Evolutionary conservation across 2,329 filamentous ascomycete genomes (phyloP).

Genomic region (Nothopassalora personata): DNA sequence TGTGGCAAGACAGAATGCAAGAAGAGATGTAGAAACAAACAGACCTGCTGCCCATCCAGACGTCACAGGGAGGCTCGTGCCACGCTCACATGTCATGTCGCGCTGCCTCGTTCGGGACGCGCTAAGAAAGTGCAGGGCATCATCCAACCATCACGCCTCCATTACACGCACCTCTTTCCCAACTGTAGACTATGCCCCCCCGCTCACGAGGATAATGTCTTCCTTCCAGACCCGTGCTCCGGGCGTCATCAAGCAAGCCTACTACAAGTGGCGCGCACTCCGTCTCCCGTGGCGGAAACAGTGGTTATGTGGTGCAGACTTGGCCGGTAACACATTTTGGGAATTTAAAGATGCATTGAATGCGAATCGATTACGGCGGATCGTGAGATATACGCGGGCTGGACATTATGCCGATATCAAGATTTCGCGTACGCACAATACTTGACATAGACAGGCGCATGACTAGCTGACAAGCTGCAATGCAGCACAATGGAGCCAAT

Average conservation of each 20-base stretch:
- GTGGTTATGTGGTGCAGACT: slow-evolving; percentile 56
- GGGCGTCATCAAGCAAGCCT: slow-evolving; percentile 42
- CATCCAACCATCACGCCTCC: background rate
- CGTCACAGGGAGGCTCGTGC: background rate
- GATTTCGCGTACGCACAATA: slow-evolving; percentile 47
- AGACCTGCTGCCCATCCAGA: background rate
- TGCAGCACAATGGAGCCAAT: slow-evolving; percentile 62
- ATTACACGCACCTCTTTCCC: background rate
- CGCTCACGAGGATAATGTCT: slow-evolving; percentile 3
- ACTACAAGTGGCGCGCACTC: slow-evolving; percentile 59
- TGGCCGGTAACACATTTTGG: slow-evolving; percentile 62
- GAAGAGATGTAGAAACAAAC: background rate
- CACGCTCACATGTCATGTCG: background rate
- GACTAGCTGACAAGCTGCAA: background rate
- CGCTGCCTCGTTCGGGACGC: background rate
- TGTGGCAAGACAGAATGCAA: background rate
- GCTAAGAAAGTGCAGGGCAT: background rate
- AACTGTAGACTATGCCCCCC: background rate
- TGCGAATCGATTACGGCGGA: slow-evolving; percentile 50
- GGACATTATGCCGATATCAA: slow-evolving; percentile 56
- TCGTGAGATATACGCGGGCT: slow-evolving; percentile 49
- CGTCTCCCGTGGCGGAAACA: slow-evolving; percentile 57
- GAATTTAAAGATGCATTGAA: slow-evolving; percentile 58
- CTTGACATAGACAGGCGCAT: background rate
- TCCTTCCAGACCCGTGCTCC: slow-evolving; percentile 28